A percentile compares a stretch with the other conserved stretches of the same genome.
These are phyloP conservation scores for Teunomyces cretensis DNA, from an alignment of 805 yeast genomes.

Conservation along the genomic window DNA sequence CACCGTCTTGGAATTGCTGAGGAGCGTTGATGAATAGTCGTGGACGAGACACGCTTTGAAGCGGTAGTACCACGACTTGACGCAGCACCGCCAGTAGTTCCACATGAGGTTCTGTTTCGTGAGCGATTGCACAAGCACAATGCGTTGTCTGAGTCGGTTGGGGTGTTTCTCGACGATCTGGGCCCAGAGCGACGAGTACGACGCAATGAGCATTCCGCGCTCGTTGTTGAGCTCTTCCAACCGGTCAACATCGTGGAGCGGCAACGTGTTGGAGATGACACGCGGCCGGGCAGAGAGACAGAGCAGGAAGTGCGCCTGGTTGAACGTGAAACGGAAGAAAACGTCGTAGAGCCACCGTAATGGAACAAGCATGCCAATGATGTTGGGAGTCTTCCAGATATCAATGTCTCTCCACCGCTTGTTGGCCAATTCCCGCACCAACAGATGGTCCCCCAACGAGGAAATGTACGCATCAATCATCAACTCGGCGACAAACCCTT, in stretches of 20 bases:
- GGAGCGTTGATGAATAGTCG: constrained; percentile 32
- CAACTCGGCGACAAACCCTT: constrained; percentile 25
- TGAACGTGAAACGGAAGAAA: constrained; percentile 30
- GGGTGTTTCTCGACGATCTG: not conserved
- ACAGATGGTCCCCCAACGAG: constrained; percentile 35
- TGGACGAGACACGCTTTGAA: constrained; percentile 33
- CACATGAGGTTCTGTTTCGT: not conserved
- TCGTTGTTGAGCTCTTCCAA: constrained; percentile 21
- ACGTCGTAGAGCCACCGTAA: constrained; percentile 38
- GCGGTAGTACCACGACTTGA: constrained; percentile 16
- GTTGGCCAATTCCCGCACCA: constrained; percentile 17
- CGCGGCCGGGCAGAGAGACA: constrained; percentile 29
- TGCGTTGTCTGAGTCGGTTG: constrained; percentile 1
- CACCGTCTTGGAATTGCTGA: constrained; percentile 23
- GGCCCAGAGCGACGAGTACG: not conserved
- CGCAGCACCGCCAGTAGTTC: not conserved
- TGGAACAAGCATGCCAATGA: constrained; percentile 37
- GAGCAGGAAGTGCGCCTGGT: constrained; percentile 31
- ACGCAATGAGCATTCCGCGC: not conserved
- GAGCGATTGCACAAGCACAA: constrained; percentile 2
- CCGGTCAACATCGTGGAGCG: constrained; percentile 18
- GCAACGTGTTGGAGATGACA: constrained; percentile 31
- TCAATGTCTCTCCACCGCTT: constrained; percentile 21
- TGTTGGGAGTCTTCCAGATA: constrained; percentile 28
- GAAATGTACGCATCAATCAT: constrained; percentile 38